These are phyloP conservation scores for Canavalia gladiata DNA, from an alignment of 306 rosid genomes.

Conservation along the genomic window DNA sequence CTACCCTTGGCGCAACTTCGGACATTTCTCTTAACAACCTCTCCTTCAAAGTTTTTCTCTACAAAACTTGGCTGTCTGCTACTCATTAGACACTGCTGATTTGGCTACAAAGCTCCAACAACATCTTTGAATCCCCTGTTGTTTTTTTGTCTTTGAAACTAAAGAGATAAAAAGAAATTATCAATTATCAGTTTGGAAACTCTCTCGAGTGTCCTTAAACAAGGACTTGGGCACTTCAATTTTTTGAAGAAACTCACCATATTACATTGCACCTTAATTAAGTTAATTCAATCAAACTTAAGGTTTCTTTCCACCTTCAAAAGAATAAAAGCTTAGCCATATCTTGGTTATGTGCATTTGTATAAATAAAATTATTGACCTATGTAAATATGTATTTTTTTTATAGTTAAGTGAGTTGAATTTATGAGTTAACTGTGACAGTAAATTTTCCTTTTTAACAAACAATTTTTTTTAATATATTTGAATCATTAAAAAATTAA, in stretches of 20 bases:
- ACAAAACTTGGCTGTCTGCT: conserved; percentile 5
- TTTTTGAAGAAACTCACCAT: background rate
- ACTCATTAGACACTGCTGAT: conserved; percentile 3
- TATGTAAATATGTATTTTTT: no score
- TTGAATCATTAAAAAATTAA: no score
- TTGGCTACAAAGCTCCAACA: background rate
- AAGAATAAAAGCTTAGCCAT: background rate
- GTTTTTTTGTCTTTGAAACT: background rate
- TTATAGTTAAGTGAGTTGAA: no score
- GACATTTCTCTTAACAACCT: background rate
- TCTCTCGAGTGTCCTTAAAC: background rate
- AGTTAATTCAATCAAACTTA: background rate
- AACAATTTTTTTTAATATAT: no score
- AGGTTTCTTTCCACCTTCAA: background rate
- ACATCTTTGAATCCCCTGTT: background rate
- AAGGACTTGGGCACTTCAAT: background rate
- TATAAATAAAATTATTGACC: no score
- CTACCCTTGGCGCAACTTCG: conserved; percentile 21
- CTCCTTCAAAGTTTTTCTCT: conserved; percentile 2
- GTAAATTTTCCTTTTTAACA: no score
- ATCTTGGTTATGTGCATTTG: no score
- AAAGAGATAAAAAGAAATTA: background rate
- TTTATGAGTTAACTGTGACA: no score
- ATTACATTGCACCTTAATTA: background rate
- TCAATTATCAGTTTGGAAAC: background rate